Percentiles rank a stretch among this genome's conserved stretches.
phyloP scores from a whole-genome alignment of 257 asterid species.

The Agastache rugosa region DNA sequence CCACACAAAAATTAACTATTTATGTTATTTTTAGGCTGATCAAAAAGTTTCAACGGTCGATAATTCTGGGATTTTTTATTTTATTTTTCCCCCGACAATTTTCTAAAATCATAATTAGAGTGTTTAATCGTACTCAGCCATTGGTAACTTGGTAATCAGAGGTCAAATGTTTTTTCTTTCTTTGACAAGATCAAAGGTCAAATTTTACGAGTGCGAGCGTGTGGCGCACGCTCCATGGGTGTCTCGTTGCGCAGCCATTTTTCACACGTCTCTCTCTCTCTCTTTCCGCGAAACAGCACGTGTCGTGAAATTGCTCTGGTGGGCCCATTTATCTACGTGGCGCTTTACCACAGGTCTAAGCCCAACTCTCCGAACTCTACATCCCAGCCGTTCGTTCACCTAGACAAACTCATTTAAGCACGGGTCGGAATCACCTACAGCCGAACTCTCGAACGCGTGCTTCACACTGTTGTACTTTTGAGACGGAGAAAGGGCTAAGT shows the following conservation, averaged over 20 bases:
- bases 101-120: neutral
- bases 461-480: conserved; percentile 23
- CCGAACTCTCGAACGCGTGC: neutral
- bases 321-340: conserved; percentile 35
- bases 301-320: conserved; percentile 32
- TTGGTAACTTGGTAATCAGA: no score
- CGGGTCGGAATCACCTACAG: conserved; percentile 38
- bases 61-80: neutral
- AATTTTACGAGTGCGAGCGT: conserved; percentile 35
- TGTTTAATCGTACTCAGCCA: no score
- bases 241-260: conserved; percentile 50
- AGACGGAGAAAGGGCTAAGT: neutral
- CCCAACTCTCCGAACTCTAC: conserved; percentile 21
- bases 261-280: conserved; percentile 46
- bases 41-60: neutral
- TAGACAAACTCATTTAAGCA: conserved; percentile 34
- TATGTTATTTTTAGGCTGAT: no score
- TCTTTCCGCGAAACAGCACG: conserved; percentile 49
- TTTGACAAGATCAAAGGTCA: neutral
- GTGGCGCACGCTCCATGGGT: conserved; percentile 32
- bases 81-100: neutral
- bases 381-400: conserved; percentile 50
- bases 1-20: neutral
- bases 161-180: no score
- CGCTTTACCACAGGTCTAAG: conserved; percentile 22